Percentiles rank a stretch among this genome's conserved stretches.
Conservation (phyloP, 2,329 filamentous ascomycete species). For the Aciculosporium take region DNA sequence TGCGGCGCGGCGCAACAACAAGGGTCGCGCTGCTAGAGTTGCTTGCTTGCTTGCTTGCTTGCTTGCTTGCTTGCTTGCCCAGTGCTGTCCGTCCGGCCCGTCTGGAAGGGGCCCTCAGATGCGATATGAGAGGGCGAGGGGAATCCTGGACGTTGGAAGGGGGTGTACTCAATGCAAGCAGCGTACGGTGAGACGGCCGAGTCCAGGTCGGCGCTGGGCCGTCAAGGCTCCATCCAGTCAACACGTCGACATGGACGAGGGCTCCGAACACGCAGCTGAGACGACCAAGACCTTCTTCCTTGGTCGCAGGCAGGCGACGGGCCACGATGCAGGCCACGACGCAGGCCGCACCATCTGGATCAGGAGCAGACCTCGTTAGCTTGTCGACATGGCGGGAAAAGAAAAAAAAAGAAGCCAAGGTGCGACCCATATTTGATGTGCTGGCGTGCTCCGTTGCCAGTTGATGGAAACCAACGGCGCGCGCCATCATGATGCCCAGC, state of each 20-base stretch:
- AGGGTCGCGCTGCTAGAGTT: not conserved
- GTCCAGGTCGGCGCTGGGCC: not conserved
- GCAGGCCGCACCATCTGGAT: conserved; percentile 36
- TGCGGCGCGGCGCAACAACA: not conserved
- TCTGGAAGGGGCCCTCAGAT: not conserved
- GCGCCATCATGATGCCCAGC: too few relatives aligned
- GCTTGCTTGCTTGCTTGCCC: not conserved
- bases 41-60: not conserved
- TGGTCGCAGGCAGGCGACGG: not conserved
- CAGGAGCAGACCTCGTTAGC: conserved; percentile 28
- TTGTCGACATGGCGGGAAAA: conserved; percentile 26
- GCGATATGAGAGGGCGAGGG: not conserved
- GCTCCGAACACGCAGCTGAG: conserved; percentile 2
- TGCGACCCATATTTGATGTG: conserved; percentile 70
- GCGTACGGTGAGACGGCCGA: not conserved
- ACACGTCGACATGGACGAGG: conserved; percentile 3
- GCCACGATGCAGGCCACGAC: not conserved
- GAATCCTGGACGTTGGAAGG: not conserved
- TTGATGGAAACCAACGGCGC: conserved; percentile 49
- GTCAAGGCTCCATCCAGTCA: too few relatives aligned
- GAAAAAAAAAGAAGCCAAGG: conserved; percentile 12
- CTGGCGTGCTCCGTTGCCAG: conserved; percentile 77
- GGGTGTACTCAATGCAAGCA: not conserved
- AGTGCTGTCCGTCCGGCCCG: not conserved
- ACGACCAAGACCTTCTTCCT: not conserved